These are phyloP conservation scores for Gossypium armourianum DNA, from an alignment of 441 rosid genomes.

Conservation along the genomic window DNA sequence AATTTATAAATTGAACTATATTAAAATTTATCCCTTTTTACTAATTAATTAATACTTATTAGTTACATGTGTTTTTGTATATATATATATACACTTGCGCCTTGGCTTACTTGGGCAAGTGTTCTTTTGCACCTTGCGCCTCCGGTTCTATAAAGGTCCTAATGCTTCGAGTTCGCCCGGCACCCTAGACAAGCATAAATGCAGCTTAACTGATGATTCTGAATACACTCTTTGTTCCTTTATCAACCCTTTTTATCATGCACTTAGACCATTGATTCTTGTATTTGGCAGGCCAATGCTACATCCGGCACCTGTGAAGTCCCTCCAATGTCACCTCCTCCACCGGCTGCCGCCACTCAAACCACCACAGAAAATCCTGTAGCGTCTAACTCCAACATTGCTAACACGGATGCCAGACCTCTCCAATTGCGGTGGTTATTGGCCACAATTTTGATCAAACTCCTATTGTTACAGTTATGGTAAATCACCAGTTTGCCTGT, in stretches of 20 bases:
- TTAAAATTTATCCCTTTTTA: too few relatives aligned
- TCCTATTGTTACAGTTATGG: conserved; percentile 23
- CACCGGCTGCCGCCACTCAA: conserved; percentile 36
- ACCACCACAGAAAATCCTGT: conserved; percentile 12
- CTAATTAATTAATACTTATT: too few relatives aligned
- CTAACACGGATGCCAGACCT: conserved; percentile 16
- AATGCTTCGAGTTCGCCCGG: too few relatives aligned
- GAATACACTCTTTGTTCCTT: too few relatives aligned
- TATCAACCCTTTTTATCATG: not conserved
- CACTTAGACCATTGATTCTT: conserved; percentile 4
- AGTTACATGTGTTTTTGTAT: too few relatives aligned
- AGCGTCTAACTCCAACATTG: conserved; percentile 19
- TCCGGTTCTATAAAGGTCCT: too few relatives aligned
- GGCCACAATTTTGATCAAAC: conserved; percentile 24
- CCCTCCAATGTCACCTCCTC: conserved; percentile 57
- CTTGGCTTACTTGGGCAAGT: too few relatives aligned
- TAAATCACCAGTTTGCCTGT: conserved; percentile 12
- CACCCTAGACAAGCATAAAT: not conserved
- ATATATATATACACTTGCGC: too few relatives aligned
- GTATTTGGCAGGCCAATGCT: conserved; percentile 47
- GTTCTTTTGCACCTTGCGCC: too few relatives aligned
- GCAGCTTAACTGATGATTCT: not conserved
- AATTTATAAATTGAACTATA: too few relatives aligned
- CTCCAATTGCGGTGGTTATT: conserved; percentile 27
- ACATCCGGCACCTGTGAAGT: conserved; percentile 62